These are phyloP conservation scores for Ascochyta koolunga DNA, from an alignment of 2,329 filamentous ascomycete genomes.

Conservation along the genomic window DNA sequence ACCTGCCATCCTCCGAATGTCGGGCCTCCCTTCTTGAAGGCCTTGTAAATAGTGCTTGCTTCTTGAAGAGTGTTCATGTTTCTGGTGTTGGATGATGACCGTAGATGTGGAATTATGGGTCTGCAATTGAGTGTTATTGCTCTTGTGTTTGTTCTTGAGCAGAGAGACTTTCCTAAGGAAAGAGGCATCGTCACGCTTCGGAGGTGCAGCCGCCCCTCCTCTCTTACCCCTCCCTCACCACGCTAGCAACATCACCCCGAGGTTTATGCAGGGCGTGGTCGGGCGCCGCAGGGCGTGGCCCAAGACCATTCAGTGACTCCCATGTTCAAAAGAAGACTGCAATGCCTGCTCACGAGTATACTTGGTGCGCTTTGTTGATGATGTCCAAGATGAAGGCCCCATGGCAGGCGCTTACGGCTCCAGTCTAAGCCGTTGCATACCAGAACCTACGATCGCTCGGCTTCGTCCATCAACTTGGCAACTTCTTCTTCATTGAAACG, in stretches of 20 bases:
- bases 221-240: conserved; percentile 23
- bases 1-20: conserved; percentile 66
- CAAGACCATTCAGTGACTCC: not conserved
- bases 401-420: too few relatives aligned
- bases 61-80: conserved; percentile 57
- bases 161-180: conserved; percentile 7
- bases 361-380: too few relatives aligned
- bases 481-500: conserved; percentile 73
- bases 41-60: conserved; percentile 60
- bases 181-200: conserved; percentile 22
- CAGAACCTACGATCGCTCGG: conserved; percentile 25
- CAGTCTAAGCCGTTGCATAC: not conserved
- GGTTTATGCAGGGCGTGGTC: conserved; percentile 3
- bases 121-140: not conserved
- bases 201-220: conserved; percentile 6
- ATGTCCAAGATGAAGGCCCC: too few relatives aligned
- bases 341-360: too few relatives aligned
- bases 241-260: conserved; percentile 21
- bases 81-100: conserved; percentile 6
- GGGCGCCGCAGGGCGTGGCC: conserved; percentile 2
- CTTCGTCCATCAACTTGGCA: conserved; percentile 69
- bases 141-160: not conserved
- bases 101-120: not conserved
- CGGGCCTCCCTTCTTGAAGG: conserved; percentile 56
- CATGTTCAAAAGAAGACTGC: too few relatives aligned